Evolutionary conservation across 257 asterid species (phyloP).

Genomic region (Salvia rosmarinus): DNA sequence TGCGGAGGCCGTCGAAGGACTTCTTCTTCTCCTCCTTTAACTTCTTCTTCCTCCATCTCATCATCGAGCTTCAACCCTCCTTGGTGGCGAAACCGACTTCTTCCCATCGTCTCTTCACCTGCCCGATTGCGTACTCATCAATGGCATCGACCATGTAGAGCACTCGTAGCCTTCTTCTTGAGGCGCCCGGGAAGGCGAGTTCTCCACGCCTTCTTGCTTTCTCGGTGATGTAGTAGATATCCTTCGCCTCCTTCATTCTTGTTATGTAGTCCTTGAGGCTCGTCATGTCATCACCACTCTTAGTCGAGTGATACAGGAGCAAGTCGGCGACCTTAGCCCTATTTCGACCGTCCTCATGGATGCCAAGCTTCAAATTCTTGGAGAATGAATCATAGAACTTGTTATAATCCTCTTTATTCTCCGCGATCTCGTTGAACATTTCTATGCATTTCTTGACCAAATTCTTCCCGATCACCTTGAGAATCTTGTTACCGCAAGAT

Average conservation of each 20-base stretch:
- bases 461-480: constrained; percentile 48
- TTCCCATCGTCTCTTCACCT: constrained; percentile 48
- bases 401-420: constrained; percentile 50
- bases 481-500: constrained; percentile 50
- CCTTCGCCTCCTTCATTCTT: constrained; percentile 50
- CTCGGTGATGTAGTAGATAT: constrained; percentile 48
- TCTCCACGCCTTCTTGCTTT: constrained; percentile 54
- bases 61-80: constrained; percentile 46
- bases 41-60: constrained; percentile 43
- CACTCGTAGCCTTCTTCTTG: constrained; percentile 50
- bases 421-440: constrained; percentile 51
- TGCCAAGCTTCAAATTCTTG: constrained; percentile 52
- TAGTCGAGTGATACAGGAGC: constrained; percentile 45
- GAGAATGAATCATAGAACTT: constrained; percentile 54
- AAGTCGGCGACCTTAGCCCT: constrained; percentile 48
- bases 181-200: constrained; percentile 47
- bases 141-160: constrained; percentile 51
- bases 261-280: constrained; percentile 52
- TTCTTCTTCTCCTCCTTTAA: constrained; percentile 40
- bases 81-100: constrained; percentile 48
- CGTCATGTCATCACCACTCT: constrained; percentile 49
- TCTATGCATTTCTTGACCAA: constrained; percentile 56
- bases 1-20: constrained; percentile 44
- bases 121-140: constrained; percentile 49
- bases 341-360: constrained; percentile 52